Base-by-base conservation (phyloP, 352 stramenopile genomes). In the Chrysophaeum taylorii region DNA sequence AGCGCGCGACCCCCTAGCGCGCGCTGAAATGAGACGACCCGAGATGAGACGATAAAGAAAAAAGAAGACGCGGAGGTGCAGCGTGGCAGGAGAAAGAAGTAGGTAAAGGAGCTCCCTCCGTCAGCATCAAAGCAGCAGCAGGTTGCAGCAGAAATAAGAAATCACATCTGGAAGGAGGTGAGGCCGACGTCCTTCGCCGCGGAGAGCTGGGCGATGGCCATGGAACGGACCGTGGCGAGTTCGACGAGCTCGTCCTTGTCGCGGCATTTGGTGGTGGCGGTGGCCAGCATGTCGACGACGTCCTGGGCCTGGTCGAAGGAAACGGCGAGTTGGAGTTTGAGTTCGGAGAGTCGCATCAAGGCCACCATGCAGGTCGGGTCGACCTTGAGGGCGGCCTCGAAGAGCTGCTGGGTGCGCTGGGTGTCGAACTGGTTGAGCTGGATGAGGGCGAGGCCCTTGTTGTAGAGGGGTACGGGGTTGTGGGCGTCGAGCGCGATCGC, bases 241-340 rank as follows among this genome's bases (percentile, higher is more conserved):
- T 63, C 52, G 27, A 63, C n/a, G 27, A 63, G 33, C 29, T 63
- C 52, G 52, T 63, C 52, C 52, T 63, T 63, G 52, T 63, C 52
- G 27, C 52, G 25, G 33, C 52, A 63, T 2, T 63, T 9, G 25
- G 14, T 2, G 27, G 39, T 63, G 52, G 52, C 52, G 9, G 21
- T 31, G 52, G 27, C 52, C 9, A 63, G 33, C 52, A 63, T 63
- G 33, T 63, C 52, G 52, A 63, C 52, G 27, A 63, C 52, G 27
- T 7, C 29, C 33, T 63, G 52, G 12, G 52, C 52, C 27, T 63
- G 52, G 33, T 63, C 52, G 52, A 63, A 63, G 52, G 52, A 63
- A 2, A 31, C 52, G 33, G 52, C 52, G 25, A 63, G 33, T 23
- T 63, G 52, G 52, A 63, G 52, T 12, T 38, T 35, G 25, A 63